These are phyloP conservation scores for Eruca vesicaria DNA, from an alignment of 441 rosid species.

Conservation along the genomic window DNA sequence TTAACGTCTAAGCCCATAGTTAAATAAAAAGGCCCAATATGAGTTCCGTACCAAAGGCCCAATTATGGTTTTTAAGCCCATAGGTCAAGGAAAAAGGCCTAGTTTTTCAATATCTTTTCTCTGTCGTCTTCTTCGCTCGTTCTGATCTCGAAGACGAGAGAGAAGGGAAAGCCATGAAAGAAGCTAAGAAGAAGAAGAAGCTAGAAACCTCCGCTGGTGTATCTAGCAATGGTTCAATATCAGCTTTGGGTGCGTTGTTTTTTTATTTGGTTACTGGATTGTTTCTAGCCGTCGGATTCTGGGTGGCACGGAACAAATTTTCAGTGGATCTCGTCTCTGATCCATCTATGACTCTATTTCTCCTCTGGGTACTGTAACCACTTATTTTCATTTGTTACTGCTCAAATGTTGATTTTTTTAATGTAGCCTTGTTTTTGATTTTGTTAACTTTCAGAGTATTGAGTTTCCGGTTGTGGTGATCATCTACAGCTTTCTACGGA, in stretches of 20 bases:
- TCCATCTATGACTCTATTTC: constrained; percentile 52
- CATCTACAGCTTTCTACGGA: constrained; percentile 56
- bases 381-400: neutral
- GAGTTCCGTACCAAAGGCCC: no score
- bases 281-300: constrained; percentile 45
- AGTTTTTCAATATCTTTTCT: neutral
- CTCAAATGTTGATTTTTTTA: neutral
- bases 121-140: constrained; percentile 4
- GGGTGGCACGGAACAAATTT: constrained; percentile 41
- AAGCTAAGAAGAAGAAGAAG: constrained; percentile 12
- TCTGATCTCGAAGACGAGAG: neutral
- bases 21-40: no score
- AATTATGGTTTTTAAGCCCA: no score
- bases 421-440: neutral
- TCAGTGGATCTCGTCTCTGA: constrained; percentile 52
- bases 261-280: constrained; percentile 43
- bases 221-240: constrained; percentile 15
- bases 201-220: neutral
- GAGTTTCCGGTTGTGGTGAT: constrained; percentile 26
- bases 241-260: constrained; percentile 27
- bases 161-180: neutral
- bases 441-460: neutral
- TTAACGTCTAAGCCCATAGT: neutral
- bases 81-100: neutral
- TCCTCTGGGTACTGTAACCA: constrained; percentile 48